Evolutionary conservation across 1,284 basidiomycete species (phyloP).

Genomic region (Irpex sp.): DNA sequence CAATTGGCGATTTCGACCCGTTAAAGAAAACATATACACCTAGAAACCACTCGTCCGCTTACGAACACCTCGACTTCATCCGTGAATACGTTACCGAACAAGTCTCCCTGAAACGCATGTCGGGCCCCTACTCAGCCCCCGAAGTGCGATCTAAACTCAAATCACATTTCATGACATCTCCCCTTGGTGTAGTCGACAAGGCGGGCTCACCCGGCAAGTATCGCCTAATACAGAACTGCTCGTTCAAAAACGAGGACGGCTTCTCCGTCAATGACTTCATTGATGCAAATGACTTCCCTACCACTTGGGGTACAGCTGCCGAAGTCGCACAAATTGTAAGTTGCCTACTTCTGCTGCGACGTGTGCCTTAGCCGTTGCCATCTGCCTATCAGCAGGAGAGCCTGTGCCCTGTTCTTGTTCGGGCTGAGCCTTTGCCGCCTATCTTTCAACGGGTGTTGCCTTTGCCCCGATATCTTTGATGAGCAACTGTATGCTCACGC

Average conservation of each 20-base stretch:
- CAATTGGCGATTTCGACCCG: background rate
- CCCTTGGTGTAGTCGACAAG: conserved; percentile 16
- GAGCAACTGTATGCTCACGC: conserved; percentile 11
- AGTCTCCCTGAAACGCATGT: background rate
- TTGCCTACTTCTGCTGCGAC: too few species aligned
- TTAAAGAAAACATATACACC: background rate
- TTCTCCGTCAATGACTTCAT: conserved; percentile 26
- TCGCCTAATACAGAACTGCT: conserved; percentile 9
- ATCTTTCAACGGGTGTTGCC: background rate
- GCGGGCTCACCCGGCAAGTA: conserved; percentile 3
- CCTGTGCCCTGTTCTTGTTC: too few species aligned
- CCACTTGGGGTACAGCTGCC: conserved; percentile 23
- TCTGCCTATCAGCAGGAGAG: background rate
- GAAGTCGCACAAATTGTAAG: conserved; percentile 27
- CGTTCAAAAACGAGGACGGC: conserved; percentile 2
- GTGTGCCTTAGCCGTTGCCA: background rate
- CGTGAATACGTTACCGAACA: background rate
- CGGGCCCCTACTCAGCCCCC: background rate
- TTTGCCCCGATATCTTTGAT: background rate
- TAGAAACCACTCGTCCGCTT: too few species aligned
- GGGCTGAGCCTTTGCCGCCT: background rate
- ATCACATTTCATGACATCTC: conserved; percentile 19
- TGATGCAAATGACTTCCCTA: conserved; percentile 26
- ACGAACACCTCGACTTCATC: background rate
- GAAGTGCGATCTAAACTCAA: conserved; percentile 16